Percentiles rank a stretch among this genome's conserved stretches.
Evolutionary conservation across 164 flowering plant species (phyloP).

Genomic region (Saururus chinensis): DNA sequence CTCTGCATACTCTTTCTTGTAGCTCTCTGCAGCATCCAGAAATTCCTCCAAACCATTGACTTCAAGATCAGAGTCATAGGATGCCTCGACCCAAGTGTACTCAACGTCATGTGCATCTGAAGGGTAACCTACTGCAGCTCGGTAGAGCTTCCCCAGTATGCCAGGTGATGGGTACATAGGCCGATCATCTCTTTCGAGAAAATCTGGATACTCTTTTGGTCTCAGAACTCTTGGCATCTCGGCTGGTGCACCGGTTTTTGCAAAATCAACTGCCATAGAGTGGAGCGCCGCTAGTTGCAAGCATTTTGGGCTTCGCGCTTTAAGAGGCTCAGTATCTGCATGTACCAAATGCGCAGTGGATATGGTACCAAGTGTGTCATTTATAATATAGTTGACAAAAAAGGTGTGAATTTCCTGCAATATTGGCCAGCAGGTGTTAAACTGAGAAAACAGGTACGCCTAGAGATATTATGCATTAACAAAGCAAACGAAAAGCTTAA

Average conservation of each 20-base stretch:
- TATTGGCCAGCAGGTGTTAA: not conserved
- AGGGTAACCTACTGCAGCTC: constrained; percentile 28
- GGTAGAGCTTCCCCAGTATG: constrained; percentile 74
- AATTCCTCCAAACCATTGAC: constrained; percentile 56
- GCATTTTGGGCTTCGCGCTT: constrained; percentile 70
- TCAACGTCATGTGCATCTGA: constrained; percentile 11
- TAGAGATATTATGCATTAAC: too few relatives aligned
- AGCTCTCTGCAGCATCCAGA: constrained; percentile 37
- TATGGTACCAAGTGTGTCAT: constrained; percentile 69
- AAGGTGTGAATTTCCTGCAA: constrained; percentile 83
- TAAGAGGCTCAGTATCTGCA: constrained; percentile 71
- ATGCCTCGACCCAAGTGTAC: constrained; percentile 17
- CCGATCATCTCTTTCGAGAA: constrained; percentile 68
- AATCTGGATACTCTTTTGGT: constrained; percentile 80
- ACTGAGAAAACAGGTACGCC: not conserved
- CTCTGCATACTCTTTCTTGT: constrained; percentile 47
- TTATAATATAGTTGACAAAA: constrained; percentile 87
- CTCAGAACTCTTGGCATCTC: constrained; percentile 69
- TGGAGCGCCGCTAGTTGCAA: constrained; percentile 72
- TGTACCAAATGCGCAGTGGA: constrained; percentile 71
- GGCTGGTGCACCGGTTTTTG: constrained; percentile 93
- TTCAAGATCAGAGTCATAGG: constrained; percentile 63
- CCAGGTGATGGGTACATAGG: constrained; percentile 55
- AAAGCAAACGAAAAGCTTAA: too few relatives aligned
- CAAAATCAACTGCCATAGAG: constrained; percentile 98